A percentile compares a stretch with the other conserved stretches of the same genome.
phyloP scores from a whole-genome alignment of 2,329 filamentous ascomycete genomes.

The Sporothrix euskadiensis region DNA sequence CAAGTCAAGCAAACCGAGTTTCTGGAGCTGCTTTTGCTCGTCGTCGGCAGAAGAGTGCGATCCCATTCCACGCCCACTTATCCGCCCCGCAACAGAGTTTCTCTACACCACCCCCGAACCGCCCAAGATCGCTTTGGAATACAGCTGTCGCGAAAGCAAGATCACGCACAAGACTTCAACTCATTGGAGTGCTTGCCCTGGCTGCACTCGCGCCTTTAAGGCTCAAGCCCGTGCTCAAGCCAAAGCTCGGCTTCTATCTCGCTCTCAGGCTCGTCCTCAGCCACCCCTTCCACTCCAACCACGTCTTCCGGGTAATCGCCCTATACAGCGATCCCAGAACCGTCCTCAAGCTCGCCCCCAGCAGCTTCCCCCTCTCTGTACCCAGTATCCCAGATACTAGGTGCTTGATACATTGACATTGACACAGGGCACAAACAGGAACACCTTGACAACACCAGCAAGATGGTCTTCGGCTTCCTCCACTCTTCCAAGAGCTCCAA shows the following conservation, averaged over 20 bases:
- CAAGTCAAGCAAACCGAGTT: neutral
- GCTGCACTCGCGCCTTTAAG: neutral
- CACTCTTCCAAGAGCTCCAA: neutral
- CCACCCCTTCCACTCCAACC: neutral
- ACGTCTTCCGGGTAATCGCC: neutral
- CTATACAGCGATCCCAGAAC: neutral
- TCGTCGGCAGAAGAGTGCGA: neutral
- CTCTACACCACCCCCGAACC: conserved; percentile 2
- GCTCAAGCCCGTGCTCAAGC: neutral
- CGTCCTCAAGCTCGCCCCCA: neutral
- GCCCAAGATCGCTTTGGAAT: neutral
- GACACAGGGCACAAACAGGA: neutral
- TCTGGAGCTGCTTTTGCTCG: conserved; percentile 15
- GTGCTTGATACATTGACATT: too few relatives aligned
- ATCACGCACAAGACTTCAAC: neutral
- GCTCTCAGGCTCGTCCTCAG: neutral
- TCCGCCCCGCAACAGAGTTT: conserved; percentile 13
- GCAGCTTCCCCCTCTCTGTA: neutral
- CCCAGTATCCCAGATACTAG: neutral
- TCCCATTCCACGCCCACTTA: conserved; percentile 13
- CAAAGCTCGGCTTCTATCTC: neutral
- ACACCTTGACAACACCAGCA: neutral
- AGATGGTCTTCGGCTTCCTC: neutral
- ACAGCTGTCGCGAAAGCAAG: conserved; percentile 21
- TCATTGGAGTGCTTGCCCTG: neutral